These are phyloP conservation scores for Marasmius fiardii DNA, from an alignment of 1,284 basidiomycete species.

Conservation along the genomic window DNA sequence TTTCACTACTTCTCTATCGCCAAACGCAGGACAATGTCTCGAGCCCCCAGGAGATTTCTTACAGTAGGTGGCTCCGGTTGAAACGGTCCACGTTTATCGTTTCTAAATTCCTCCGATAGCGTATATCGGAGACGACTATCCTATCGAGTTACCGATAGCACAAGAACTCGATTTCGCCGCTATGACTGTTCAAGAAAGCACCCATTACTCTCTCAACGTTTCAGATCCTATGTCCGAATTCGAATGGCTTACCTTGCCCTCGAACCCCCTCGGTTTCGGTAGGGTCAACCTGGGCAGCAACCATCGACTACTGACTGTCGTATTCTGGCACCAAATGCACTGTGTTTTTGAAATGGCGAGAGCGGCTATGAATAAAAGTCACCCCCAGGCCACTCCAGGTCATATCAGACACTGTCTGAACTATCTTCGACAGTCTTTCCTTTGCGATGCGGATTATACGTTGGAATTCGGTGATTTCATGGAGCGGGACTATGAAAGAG, in stretches of 20 bases:
- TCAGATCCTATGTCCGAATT: conserved; percentile 2
- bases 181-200: conserved; percentile 14
- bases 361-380: conserved; percentile 11
- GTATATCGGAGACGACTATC: conserved; percentile 14
- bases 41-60: too few species aligned
- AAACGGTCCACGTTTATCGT: too few species aligned
- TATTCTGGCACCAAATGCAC: conserved; percentile 25
- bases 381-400: conserved; percentile 12
- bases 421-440: conserved; percentile 29
- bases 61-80: too few species aligned
- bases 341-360: conserved; percentile 21
- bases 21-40: too few species aligned
- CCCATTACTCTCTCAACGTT: conserved; percentile 13
- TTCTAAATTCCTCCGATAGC: background rate
- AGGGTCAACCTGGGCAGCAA: conserved; percentile 15
- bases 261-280: conserved; percentile 7
- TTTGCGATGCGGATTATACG: conserved; percentile 32
- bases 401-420: conserved; percentile 34
- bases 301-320: conserved; percentile 16
- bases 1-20: too few species aligned
- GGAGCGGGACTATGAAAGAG: conserved; percentile 17
- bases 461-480: conserved; percentile 30
- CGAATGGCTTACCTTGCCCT: conserved; percentile 10
- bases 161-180: conserved; percentile 10
- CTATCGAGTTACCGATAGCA: conserved; percentile 6